Evolutionary conservation across 2,329 filamentous ascomycete genomes (phyloP).

Genomic region (Aureobasidium sp.): DNA sequence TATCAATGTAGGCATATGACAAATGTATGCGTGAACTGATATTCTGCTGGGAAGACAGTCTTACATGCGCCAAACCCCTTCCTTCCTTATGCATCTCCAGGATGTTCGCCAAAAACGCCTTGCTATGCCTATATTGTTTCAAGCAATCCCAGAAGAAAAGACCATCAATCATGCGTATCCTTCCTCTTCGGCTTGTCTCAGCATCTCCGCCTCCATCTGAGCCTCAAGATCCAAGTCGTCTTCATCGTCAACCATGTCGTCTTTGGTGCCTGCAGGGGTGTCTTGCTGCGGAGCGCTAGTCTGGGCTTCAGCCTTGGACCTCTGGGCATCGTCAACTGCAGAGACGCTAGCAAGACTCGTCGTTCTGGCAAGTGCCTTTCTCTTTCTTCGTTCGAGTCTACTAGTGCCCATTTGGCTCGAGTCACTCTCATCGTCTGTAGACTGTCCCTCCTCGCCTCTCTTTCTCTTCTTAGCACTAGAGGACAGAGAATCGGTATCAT

Average conservation of each 20-base stretch:
- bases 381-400: slow-evolving; percentile 39
- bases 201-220: slow-evolving; percentile 38
- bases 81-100: not conserved
- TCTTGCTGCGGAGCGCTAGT: slow-evolving; percentile 33
- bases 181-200: slow-evolving; percentile 26
- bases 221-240: slow-evolving; percentile 54
- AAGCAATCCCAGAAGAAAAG: not conserved
- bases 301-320: slow-evolving; percentile 25
- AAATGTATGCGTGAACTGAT: not conserved
- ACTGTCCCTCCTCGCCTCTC: slow-evolving; percentile 26
- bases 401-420: slow-evolving; percentile 25
- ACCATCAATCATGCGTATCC: slow-evolving; percentile 20
- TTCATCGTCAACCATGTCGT: slow-evolving; percentile 27
- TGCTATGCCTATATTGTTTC: slow-evolving; percentile 4
- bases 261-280: slow-evolving; percentile 23
- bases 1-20: not conserved
- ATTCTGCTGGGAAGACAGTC: not conserved
- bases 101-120: slow-evolving; percentile 5
- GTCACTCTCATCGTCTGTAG: slow-evolving; percentile 32
- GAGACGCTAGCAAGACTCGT: slow-evolving; percentile 38
- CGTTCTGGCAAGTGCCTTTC: slow-evolving; percentile 37
- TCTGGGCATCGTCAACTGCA: slow-evolving; percentile 25
- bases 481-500: slow-evolving; percentile 18
- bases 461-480: slow-evolving; percentile 24
- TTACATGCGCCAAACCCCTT: not conserved